phyloP scores from a whole-genome alignment of 495 filamentous ascomycete genomes.

The Talaromyces liani region DNA sequence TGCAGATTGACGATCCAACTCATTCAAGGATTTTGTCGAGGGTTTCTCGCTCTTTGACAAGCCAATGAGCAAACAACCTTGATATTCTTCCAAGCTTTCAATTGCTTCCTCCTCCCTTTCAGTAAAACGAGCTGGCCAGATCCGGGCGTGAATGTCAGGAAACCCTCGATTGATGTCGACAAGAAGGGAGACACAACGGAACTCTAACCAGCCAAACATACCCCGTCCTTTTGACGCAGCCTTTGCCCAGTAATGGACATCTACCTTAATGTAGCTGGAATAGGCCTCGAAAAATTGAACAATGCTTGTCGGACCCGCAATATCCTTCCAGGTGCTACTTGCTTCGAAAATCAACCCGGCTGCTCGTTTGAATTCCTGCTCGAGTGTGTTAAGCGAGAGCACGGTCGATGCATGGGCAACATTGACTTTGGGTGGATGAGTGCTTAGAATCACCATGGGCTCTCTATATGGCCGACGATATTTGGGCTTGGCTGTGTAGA shows the following conservation, averaged over 20 bases:
- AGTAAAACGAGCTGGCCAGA: slow-evolving; percentile 52
- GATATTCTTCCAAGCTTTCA: slow-evolving; percentile 24
- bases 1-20: slow-evolving; percentile 6
- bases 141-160: slow-evolving; percentile 38
- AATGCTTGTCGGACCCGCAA: slow-evolving; percentile 24
- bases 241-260: slow-evolving; percentile 48
- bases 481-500: slow-evolving; percentile 27
- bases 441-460: slow-evolving; percentile 48
- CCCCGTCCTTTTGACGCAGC: slow-evolving; percentile 33
- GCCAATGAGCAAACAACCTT: slow-evolving; percentile 51
- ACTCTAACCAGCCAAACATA: slow-evolving; percentile 50
- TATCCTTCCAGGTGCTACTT: slow-evolving; percentile 30
- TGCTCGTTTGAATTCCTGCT: slow-evolving; percentile 41
- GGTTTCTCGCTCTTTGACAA: slow-evolving; percentile 25
- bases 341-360: slow-evolving; percentile 20
- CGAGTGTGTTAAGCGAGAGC: slow-evolving; percentile 37
- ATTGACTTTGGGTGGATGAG: slow-evolving; percentile 46
- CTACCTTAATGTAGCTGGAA: slow-evolving; percentile 43
- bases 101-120: slow-evolving; percentile 8
- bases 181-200: slow-evolving; percentile 39
- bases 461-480: slow-evolving; percentile 45
- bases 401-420: slow-evolving; percentile 40
- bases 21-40: not conserved
- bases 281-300: slow-evolving; percentile 38
- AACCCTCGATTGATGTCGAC: slow-evolving; percentile 39